Evolutionary conservation across 306 rosid genomes (phyloP), one percentile per base, ranked within the genome.

Genomic region (Alnus rubra): DNA sequence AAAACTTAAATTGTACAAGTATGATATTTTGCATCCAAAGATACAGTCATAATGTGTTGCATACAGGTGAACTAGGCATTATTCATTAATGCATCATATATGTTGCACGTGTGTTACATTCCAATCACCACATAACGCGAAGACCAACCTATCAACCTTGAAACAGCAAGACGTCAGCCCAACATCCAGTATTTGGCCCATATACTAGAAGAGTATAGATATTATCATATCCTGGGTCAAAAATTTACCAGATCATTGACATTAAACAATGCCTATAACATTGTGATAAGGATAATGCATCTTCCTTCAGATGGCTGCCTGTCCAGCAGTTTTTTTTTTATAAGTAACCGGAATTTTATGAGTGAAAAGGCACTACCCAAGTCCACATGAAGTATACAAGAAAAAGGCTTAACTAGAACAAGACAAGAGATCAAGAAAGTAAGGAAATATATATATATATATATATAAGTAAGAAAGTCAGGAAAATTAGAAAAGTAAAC

Each of bases 111-210:
- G n/a, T 37, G 51, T 42, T 67, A 4, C 23, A 64, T 64, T 15
- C 48, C 44, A 64, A 35, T 37, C 47, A 64, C 47, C 18, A 37
- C 19, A 33, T 30, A 14, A 42, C 4, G 9, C 10, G 14, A 33
- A 63, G 45, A 33, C 48, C 35, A 15, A 15, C 48, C 48, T 64
- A 64, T 64, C 47, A 14, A 64, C 28, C 45, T 45, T 64, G 13
- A 64, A 64, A 64, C 47, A 64, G 47, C 16, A 35, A 6, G 19
- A 37, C 48, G 45, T 60, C 12, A 60, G 4, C 39, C 39, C 28
- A 60, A 9, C 67, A 28, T 60, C 39, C 67, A 67, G 51, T 67
- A 67, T 67, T 39, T 42, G 33, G 72, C 14, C 30, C 65, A 59
- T 67, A 39, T 9, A 67, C 14, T 16, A 16, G 50, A 67, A 67